phyloP scores from a whole-genome alignment of 164 flowering plant genomes.

The Magnolia officinalis region DNA sequence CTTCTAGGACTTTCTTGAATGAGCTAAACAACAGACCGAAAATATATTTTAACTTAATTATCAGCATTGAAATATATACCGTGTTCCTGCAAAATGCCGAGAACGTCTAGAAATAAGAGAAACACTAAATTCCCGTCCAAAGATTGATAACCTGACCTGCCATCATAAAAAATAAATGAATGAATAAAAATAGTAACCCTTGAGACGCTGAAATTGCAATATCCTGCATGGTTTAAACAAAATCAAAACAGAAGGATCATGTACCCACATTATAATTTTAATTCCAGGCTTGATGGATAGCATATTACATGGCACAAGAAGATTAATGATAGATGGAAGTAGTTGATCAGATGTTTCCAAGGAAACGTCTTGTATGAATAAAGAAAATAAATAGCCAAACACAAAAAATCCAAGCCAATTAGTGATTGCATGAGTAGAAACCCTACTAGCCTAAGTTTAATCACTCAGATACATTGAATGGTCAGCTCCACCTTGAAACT shows the following conservation, averaged over 20 bases:
- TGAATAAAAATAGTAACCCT: neutral
- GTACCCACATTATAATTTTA: neutral
- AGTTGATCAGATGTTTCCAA: neutral
- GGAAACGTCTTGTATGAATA: neutral
- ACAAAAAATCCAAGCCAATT: too few species aligned
- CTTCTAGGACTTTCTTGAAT: too few species aligned
- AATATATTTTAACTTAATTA: neutral
- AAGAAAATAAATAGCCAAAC: too few species aligned
- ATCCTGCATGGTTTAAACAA: neutral
- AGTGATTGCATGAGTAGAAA: too few species aligned
- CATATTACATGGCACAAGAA: neutral
- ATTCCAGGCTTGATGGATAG: neutral
- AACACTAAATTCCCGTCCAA: slow-evolving; percentile 90
- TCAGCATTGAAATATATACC: slow-evolving; percentile 39
- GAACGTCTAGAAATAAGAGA: slow-evolving; percentile 85
- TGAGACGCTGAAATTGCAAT: slow-evolving; percentile 11
- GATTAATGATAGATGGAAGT: neutral
- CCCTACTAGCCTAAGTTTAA: too few species aligned
- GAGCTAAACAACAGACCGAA: neutral
- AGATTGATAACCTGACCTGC: slow-evolving; percentile 80
- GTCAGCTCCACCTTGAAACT: too few species aligned
- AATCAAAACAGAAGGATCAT: neutral
- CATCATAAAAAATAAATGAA: slow-evolving; percentile 15
- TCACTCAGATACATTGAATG: too few species aligned
- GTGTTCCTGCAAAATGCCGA: slow-evolving; percentile 98